Conservation (phyloP, 805 yeast species). For the Lachancea meyersii region DNA sequence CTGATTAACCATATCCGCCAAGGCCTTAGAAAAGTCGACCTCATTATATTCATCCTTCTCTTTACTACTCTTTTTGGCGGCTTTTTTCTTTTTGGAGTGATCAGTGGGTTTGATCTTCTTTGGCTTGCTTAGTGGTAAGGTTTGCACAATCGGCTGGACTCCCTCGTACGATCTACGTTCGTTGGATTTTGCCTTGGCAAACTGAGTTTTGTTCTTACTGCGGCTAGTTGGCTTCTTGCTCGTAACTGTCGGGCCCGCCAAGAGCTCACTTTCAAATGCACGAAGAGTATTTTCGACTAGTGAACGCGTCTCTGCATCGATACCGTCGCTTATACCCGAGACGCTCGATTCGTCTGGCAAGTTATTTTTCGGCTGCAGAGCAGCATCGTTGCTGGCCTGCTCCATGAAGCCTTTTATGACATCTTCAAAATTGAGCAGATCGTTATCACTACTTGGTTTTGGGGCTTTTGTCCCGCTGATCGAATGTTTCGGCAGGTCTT, state of each 20-base stretch:
- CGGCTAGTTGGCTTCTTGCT: slow-evolving; percentile 5
- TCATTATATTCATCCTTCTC: slow-evolving; percentile 12
- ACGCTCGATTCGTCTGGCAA: neutral
- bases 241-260: slow-evolving; percentile 13
- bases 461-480: slow-evolving; percentile 11
- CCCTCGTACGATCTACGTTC: slow-evolving; percentile 1
- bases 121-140: slow-evolving; percentile 1
- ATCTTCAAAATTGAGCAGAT: slow-evolving; percentile 27
- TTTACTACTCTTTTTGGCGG: slow-evolving; percentile 9
- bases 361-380: neutral
- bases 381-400: slow-evolving; percentile 10
- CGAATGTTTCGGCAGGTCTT: slow-evolving; percentile 13
- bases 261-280: slow-evolving; percentile 30
- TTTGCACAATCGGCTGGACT: slow-evolving; percentile 1
- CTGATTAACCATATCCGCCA: slow-evolving; percentile 50
- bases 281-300: slow-evolving; percentile 31
- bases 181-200: slow-evolving; percentile 5
- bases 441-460: slow-evolving; percentile 11
- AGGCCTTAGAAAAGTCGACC: slow-evolving; percentile 44
- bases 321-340: slow-evolving; percentile 6
- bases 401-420: slow-evolving; percentile 29
- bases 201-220: neutral
- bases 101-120: slow-evolving; percentile 8
- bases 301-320: slow-evolving; percentile 31
- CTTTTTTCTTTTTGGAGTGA: slow-evolving; percentile 21